phyloP scores from a whole-genome alignment of 306 rosid species.

The Vicia sativa region DNA sequence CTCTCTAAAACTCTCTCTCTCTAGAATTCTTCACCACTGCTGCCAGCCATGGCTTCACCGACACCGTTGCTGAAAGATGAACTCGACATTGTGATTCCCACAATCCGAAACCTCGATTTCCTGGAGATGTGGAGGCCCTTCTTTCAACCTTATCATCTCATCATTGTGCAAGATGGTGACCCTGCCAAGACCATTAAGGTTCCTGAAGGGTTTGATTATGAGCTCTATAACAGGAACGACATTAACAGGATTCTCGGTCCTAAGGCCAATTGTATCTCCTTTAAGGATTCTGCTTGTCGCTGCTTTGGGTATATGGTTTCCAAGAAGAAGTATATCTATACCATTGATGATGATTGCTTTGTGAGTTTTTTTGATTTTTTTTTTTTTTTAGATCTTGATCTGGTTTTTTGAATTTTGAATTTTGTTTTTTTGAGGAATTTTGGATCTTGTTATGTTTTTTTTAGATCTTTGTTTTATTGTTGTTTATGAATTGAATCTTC shows the following conservation, averaged over 20 bases:
- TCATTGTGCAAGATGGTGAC: constrained; percentile 91
- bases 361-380: constrained; percentile 44
- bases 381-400: constrained; percentile 33
- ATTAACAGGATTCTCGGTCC: constrained; percentile 87
- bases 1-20: neutral
- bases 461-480: neutral
- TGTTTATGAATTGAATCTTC: constrained; percentile 28
- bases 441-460: constrained; percentile 17
- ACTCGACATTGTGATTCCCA: constrained; percentile 86
- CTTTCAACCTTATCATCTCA: constrained; percentile 73
- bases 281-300: constrained; percentile 93
- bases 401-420: neutral
- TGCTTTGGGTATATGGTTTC: constrained; percentile 97
- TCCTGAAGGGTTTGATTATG: constrained; percentile 84
- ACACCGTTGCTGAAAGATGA: constrained; percentile 68
- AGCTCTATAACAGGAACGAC: constrained; percentile 83
- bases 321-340: constrained; percentile 89
- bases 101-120: constrained; percentile 85
- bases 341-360: constrained; percentile 93
- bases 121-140: constrained; percentile 94
- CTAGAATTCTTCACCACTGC: neutral
- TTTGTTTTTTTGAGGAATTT: neutral
- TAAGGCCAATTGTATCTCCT: constrained; percentile 73
- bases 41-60: constrained; percentile 34
- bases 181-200: constrained; percentile 73